Conservation (phyloP, 1,284 basidiomycete genomes). For the Fomitopsis schrenkii region DNA sequence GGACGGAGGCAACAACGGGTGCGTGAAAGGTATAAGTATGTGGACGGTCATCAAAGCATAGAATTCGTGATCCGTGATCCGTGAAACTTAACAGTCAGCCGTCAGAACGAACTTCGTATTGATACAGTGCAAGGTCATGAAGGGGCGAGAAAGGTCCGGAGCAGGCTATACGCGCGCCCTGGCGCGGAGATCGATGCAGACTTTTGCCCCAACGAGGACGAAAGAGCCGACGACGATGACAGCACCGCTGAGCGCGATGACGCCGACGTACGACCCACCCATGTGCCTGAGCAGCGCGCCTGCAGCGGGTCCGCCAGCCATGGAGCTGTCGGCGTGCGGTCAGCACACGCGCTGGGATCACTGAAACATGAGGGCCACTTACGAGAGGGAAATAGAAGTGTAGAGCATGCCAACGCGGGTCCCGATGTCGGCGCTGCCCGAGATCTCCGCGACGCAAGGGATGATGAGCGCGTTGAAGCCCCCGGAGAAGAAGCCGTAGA, state of each 20-base stretch:
- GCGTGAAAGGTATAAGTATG: too few relatives aligned
- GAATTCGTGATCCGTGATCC: too few relatives aligned
- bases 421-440: slow-evolving; percentile 49
- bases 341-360: neutral
- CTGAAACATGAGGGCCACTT: slow-evolving; percentile 28
- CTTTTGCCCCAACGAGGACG: slow-evolving; percentile 44
- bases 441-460: slow-evolving; percentile 35
- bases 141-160: neutral
- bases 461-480: slow-evolving; percentile 31
- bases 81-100: too few relatives aligned
- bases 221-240: slow-evolving; percentile 53
- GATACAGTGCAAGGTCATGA: neutral
- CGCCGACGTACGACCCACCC: slow-evolving; percentile 43
- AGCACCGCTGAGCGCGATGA: slow-evolving; percentile 56
- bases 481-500: slow-evolving; percentile 46
- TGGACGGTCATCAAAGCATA: too few relatives aligned
- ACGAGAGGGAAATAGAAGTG: slow-evolving; percentile 61
- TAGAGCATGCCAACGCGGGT: slow-evolving; percentile 58
- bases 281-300: slow-evolving; percentile 45
- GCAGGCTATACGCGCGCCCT: slow-evolving; percentile 33
- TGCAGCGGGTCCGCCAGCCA: slow-evolving; percentile 56
- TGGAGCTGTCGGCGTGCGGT: slow-evolving; percentile 36
- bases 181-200: slow-evolving; percentile 39
- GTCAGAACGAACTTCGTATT: neutral
- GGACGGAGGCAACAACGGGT: too few relatives aligned